Evolutionary conservation across 2,329 filamentous ascomycete genomes (phyloP).

Genomic region (Mycogone perniciosa): DNA sequence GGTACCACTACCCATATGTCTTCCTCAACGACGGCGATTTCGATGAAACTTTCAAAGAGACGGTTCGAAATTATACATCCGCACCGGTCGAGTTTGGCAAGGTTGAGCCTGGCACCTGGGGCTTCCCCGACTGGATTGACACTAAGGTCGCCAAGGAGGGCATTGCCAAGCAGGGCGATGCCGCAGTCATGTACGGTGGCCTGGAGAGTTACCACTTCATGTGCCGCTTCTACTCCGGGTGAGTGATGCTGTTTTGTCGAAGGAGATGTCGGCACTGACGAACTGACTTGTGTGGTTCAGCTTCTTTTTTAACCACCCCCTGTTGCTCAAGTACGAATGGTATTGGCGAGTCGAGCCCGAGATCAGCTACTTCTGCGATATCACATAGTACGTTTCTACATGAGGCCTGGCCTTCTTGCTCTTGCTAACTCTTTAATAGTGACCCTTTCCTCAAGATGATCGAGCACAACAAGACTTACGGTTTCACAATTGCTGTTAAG

Average conservation of each 20-base stretch:
- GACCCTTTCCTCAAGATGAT: conserved; percentile 97
- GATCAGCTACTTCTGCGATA: conserved; percentile 99
- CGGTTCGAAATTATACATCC: conserved; percentile 85
- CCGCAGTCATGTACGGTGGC: conserved; percentile 97
- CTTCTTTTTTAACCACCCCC: conserved; percentile 95
- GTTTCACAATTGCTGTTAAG: conserved; percentile 97
- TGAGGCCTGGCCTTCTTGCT: background rate
- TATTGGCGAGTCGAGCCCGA: conserved; percentile 99
- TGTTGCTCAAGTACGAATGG: conserved; percentile 96
- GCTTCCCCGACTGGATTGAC: conserved; percentile 94
- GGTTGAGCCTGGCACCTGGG: conserved; percentile 88
- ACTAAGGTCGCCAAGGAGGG: conserved; percentile 90
- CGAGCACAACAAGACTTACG: conserved; percentile 91
- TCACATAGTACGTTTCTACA: conserved; percentile 68
- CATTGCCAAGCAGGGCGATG: conserved; percentile 92
- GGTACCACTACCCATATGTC: conserved; percentile 98
- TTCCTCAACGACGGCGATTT: conserved; percentile 98
- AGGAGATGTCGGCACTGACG: background rate
- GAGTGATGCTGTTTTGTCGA: conserved; percentile 28
- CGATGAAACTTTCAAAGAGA: conserved; percentile 87
- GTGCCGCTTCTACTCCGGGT: conserved; percentile 99
- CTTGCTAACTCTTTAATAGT: conserved; percentile 36
- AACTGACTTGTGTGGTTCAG: conserved; percentile 30
- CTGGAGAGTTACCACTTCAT: conserved; percentile 99
- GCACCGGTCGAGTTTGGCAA: conserved; percentile 85